Evolutionary conservation across 169 alveolate species (phyloP), one percentile per base, ranked within the genome.

Genomic region (Babesia bigemina): DNA sequence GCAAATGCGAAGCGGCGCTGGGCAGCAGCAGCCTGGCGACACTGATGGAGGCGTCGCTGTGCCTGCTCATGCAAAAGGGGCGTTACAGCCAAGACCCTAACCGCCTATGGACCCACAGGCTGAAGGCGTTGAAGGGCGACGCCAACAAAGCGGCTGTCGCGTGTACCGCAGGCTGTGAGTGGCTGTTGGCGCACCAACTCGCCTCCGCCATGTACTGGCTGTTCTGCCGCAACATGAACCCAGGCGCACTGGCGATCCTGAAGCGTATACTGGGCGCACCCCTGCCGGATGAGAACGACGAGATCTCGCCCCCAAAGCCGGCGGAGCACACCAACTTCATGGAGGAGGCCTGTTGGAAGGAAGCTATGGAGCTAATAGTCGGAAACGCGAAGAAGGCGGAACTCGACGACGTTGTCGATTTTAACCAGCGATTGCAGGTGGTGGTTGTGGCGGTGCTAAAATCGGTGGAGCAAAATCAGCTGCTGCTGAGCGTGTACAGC

Each of bases 11-110:
- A n/a, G 56, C 50, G 16, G 71, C 67, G n/a, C 44, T 79, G 39
- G 56, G 73, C 44, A 58, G 70, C 52, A 79, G 75, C 53, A 45
- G 48, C 28, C 39, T 79, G 55, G 62, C n/a, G 49, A 36, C 63
- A 19, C 59, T 79, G n/a, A 12, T 79, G 29, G 84, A 79, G 47
- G 62, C 78, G 24, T 63, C 76, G 21, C 17, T 67, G 21, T 67
- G 76, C 66, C 55, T 67, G 53, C 56, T 55, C 19, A 29, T 67
- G 76, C 17, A 16, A 63, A 50, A 53, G 39, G 76, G 53, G 65
- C 56, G 55, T 53, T 33, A 67, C 60, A n/a, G 45, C 28, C 53
- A 26, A 21, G 50, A 67, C 22, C n/a, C 53, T 1, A n/a, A 22
- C 24, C 63, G 56, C 0, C 53, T 67, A 33, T 67, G 76, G 76